Evolutionary conservation across 2,329 filamentous ascomycete genomes (phyloP).

Genomic region (Moelleriella libera): DNA sequence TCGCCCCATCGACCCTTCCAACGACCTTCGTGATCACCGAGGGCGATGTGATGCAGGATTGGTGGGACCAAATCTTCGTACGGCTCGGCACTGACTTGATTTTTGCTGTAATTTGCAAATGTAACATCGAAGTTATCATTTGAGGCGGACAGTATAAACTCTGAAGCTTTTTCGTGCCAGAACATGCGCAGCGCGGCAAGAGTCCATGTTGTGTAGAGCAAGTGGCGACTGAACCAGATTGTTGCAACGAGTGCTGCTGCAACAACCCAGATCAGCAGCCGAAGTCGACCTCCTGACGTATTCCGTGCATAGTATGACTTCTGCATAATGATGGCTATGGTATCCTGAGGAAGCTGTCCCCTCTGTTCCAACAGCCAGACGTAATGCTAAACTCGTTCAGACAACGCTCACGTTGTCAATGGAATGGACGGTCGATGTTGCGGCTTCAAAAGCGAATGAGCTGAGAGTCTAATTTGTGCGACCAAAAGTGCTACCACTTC

Average conservation of each 20-base stretch:
- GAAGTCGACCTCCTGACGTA: conserved; percentile 2
- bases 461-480: no score
- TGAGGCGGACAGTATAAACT: conserved; percentile 14
- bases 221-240: conserved; percentile 7
- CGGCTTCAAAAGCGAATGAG: no score
- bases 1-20: conserved; percentile 13
- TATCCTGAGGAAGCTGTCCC: no score
- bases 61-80: conserved; percentile 17
- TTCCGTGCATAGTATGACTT: conserved; percentile 3
- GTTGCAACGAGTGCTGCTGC: conserved; percentile 3
- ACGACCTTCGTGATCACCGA: conserved; percentile 11
- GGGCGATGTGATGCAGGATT: conserved; percentile 19
- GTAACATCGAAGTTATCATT: conserved; percentile 17
- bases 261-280: conserved; percentile 3
- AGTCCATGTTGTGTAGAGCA: conserved; percentile 13
- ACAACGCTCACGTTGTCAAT: no score
- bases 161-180: conserved; percentile 11
- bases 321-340: conserved; percentile 1
- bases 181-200: conserved; percentile 13
- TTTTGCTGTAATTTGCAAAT: conserved; percentile 16
- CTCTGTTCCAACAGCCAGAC: no score
- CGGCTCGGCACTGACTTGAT: conserved; percentile 13
- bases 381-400: no score
- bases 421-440: no score
- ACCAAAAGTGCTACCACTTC: no score